Evolutionary conservation across 2,329 filamentous ascomycete species (phyloP).

Genomic region (Claviceps maximensis): DNA sequence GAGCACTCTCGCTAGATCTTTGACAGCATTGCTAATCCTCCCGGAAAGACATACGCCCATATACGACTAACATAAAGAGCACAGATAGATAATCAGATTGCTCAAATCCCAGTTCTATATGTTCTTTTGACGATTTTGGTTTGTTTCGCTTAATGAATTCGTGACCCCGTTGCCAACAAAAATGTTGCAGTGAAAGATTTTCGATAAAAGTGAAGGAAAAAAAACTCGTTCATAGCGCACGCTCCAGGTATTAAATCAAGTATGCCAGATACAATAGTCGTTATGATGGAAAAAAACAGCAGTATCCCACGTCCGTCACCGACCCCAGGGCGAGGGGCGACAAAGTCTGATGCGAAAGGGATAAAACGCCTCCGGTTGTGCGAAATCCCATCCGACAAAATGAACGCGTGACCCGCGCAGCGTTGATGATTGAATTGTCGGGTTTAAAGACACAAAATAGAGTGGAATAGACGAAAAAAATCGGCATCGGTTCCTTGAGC

Average conservation of each 20-base stretch:
- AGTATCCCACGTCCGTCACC: neutral
- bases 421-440: slow-evolving; percentile 9
- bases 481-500: slow-evolving; percentile 32
- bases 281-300: neutral
- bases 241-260: slow-evolving; percentile 11
- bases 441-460: slow-evolving; percentile 15
- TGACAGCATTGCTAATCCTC: slow-evolving; percentile 19
- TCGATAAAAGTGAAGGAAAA: slow-evolving; percentile 5
- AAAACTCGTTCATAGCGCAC: slow-evolving; percentile 6
- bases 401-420: slow-evolving; percentile 15
- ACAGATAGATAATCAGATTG: slow-evolving; percentile 15
- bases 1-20: slow-evolving; percentile 23
- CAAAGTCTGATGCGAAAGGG: slow-evolving; percentile 15
- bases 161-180: slow-evolving; percentile 25
- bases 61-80: slow-evolving; percentile 25
- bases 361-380: slow-evolving; percentile 26
- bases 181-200: slow-evolving; percentile 19
- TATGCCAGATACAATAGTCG: slow-evolving; percentile 6
- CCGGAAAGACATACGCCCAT: slow-evolving; percentile 15
- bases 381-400: slow-evolving; percentile 24
- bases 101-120: slow-evolving; percentile 30
- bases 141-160: slow-evolving; percentile 28
- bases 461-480: slow-evolving; percentile 10
- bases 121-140: slow-evolving; percentile 29
- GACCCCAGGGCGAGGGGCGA: slow-evolving; percentile 11